phyloP scores from a whole-genome alignment of 2,329 filamentous ascomycete species.

The Microdochium paspali region DNA sequence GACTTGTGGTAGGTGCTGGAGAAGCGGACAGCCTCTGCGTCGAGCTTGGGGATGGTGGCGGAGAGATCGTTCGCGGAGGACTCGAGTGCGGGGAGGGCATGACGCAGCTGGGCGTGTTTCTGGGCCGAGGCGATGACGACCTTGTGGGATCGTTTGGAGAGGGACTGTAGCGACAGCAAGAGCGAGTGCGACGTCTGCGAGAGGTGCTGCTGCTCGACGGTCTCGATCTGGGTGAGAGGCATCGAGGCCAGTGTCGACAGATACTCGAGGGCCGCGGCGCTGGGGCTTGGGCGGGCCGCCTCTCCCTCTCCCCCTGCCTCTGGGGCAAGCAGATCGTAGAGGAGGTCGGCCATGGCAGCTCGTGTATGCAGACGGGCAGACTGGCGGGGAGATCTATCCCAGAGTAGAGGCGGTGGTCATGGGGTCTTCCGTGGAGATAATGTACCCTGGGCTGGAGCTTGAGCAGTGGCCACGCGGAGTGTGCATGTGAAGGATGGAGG shows the following conservation, averaged over 20 bases:
- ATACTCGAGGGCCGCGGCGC: slow-evolving; percentile 53
- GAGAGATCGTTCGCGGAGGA: slow-evolving; percentile 58
- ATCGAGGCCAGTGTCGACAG: slow-evolving; percentile 70
- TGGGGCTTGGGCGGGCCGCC: slow-evolving; percentile 16
- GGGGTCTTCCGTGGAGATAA: background rate
- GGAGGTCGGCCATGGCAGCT: slow-evolving; percentile 58
- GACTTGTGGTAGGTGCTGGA: slow-evolving; percentile 74
- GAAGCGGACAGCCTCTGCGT: slow-evolving; percentile 70
- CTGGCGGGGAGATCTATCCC: too few species aligned
- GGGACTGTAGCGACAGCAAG: slow-evolving; percentile 72
- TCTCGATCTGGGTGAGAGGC: slow-evolving; percentile 61
- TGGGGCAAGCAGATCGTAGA: slow-evolving; percentile 64
- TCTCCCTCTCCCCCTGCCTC: slow-evolving; percentile 34
- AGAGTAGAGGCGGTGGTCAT: background rate
- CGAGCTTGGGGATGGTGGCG: slow-evolving; percentile 66
- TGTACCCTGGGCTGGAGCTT: background rate
- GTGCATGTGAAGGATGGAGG: background rate
- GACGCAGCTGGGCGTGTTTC: slow-evolving; percentile 63
- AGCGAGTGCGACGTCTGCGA: slow-evolving; percentile 72
- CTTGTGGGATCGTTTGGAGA: slow-evolving; percentile 84
- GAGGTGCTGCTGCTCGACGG: slow-evolving; percentile 71
- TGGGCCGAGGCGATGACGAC: slow-evolving; percentile 72
- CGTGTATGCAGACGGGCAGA: too few species aligned
- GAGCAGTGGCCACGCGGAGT: background rate
- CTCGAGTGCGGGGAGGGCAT: slow-evolving; percentile 62